Base-by-base conservation (phyloP, 805 yeast genomes). In the Teunomyces stri region DNA sequence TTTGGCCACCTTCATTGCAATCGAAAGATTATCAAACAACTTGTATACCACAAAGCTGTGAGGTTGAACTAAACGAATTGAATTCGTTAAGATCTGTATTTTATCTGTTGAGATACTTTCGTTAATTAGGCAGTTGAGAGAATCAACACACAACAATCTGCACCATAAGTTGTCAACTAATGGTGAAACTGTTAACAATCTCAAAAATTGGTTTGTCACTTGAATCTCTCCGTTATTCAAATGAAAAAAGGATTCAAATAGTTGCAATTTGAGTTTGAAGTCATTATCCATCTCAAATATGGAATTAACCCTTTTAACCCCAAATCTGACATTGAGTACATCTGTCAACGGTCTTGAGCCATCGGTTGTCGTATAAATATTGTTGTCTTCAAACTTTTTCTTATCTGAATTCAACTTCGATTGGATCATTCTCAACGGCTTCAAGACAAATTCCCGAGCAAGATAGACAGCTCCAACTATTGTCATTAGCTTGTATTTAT, bases 141-240 rank as follows among this genome's bases (percentile, higher is more conserved):
- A 1, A 46, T 72, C 74, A 30, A 74, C 56, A 30, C 76, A 66
- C 2, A 74, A 31, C 30, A 83, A 54, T 42, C 85, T 64, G 13
- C 74, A 64, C 87, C 87, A 82, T 40, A 60, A 63, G 2, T 66
- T 70, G 2, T 68, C 62, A 1, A 68, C 51, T 0, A 74, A 65
- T 1, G 86, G 84, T 0, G 85, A 81, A 43, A 78, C 80, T 1
- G 78, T 78, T 49, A 81, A 68, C 3, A 76, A 45, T 42, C 86
- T 64, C 3, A 69, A 44, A 42, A 71, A 66, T 6, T 58, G 54
- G 28, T 57, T 53, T 5, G 43, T 40, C 2, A 68, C 13, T 4
- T 25, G 30, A 5, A 48, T 7, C 6, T 51, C 45, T 3, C 54
- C 56, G 5, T 49, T 31, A 5, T 46, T 36, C 6, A 50, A 18